phyloP scores from a whole-genome alignment of 73 alveolate genomes.

The Paramecium tetraurelia region DNA sequence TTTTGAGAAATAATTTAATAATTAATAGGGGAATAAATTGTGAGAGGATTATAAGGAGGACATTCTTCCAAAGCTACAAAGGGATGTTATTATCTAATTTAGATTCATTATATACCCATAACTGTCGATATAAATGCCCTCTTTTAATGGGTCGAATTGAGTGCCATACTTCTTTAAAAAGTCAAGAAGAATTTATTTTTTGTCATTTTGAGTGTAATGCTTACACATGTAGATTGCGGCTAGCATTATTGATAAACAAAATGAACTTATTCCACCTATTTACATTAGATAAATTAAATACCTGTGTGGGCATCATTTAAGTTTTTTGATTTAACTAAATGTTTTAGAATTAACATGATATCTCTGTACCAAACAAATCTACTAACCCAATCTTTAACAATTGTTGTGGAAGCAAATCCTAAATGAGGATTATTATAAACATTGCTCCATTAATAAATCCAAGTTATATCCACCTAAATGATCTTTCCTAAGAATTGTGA shows the following conservation, averaged over 20 bases:
- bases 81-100: background rate
- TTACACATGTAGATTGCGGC: slow-evolving; percentile 25
- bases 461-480: background rate
- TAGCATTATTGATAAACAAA: slow-evolving; percentile 36
- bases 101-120: background rate
- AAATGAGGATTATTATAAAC: background rate
- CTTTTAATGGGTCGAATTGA: slow-evolving; percentile 18
- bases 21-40: slow-evolving; percentile 6
- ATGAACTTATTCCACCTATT: slow-evolving; percentile 49
- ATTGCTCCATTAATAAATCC: background rate
- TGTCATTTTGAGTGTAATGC: background rate
- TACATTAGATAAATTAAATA: background rate
- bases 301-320: slow-evolving; percentile 45
- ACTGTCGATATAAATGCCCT: background rate
- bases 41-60: background rate
- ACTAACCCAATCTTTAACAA: background rate
- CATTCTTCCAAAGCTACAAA: background rate
- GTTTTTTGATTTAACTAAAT: slow-evolving; percentile 15
- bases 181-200: slow-evolving; percentile 15
- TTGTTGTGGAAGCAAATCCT: slow-evolving; percentile 18
- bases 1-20: background rate
- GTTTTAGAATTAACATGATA: background rate
- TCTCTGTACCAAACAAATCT: background rate
- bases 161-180: slow-evolving; percentile 44
- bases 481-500: background rate